Percentiles rank a stretch among this genome's conserved stretches.
Conservation (phyloP, 176 grass and related monocot genomes). For the Pontederia paniculata region DNA sequence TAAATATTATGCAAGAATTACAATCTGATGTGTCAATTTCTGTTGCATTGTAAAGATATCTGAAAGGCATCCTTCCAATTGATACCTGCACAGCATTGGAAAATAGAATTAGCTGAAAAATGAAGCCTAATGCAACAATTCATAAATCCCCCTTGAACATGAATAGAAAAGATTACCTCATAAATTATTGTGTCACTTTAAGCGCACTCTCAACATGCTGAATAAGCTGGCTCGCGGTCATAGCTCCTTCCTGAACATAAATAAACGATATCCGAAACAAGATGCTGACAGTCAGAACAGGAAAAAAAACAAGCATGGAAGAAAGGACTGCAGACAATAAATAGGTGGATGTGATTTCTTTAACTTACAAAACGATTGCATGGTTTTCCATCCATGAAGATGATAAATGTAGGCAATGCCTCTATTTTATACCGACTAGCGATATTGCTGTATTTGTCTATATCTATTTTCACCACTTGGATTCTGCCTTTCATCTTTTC, state of each 20-base stretch:
- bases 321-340: neutral
- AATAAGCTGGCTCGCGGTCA: slow-evolving; percentile 71
- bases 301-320: too few species aligned
- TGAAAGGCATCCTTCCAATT: too few species aligned
- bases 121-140: too few species aligned
- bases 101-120: too few species aligned
- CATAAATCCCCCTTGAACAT: neutral
- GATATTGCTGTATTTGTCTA: slow-evolving; percentile 84
- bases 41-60: too few species aligned
- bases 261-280: neutral
- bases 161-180: slow-evolving; percentile 4
- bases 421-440: slow-evolving; percentile 59
- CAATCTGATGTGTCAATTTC: too few species aligned
- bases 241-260: slow-evolving; percentile 68
- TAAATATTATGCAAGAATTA: too few species aligned
- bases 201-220: slow-evolving; percentile 71
- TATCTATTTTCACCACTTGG: slow-evolving; percentile 95
- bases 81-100: too few species aligned
- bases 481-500: slow-evolving; percentile 76
- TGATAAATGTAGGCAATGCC: slow-evolving; percentile 90
- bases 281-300: neutral
- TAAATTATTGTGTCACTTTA: neutral
- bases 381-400: slow-evolving; percentile 89
- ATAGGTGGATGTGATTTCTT: slow-evolving; percentile 5
- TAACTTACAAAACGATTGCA: slow-evolving; percentile 80